phyloP scores from a whole-genome alignment of 331 rosid genomes.

The Prunus yedoensis region DNA sequence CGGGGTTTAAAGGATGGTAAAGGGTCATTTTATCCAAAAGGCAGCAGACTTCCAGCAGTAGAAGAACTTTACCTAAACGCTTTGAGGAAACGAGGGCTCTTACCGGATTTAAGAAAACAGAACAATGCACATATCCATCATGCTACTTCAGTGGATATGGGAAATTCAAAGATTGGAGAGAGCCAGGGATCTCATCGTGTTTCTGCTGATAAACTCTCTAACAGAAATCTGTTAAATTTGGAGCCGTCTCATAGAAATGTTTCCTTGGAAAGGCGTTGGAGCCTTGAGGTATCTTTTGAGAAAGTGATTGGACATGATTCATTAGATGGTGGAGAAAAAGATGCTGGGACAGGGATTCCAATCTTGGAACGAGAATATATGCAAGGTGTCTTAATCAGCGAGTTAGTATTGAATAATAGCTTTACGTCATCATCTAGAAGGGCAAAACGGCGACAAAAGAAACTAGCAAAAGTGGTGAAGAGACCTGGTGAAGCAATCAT shows the following conservation, averaged over 20 bases:
- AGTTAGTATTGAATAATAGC: conserved; percentile 68
- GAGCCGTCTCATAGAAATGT: conserved; percentile 82
- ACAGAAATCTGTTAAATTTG: conserved; percentile 67
- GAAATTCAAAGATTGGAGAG: conserved; percentile 54
- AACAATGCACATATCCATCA: conserved; percentile 79
- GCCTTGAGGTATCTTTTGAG: conserved; percentile 96
- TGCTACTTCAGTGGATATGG: conserved; percentile 72
- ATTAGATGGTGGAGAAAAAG: conserved; percentile 53
- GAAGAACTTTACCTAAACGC: conserved; percentile 93
- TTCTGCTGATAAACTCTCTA: conserved; percentile 58
- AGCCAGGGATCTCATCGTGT: conserved; percentile 55
- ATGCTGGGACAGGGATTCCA: conserved; percentile 46
- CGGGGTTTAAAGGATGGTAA: conserved; percentile 93
- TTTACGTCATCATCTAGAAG: conserved; percentile 65
- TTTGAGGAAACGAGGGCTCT: conserved; percentile 87
- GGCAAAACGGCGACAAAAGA: conserved; percentile 68
- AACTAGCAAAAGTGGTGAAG: conserved; percentile 72
- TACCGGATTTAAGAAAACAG: conserved; percentile 84
- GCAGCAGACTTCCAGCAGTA: conserved; percentile 76
- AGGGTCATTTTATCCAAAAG: conserved; percentile 89
- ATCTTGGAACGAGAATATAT: conserved; percentile 91
- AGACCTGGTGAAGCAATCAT: conserved; percentile 94
- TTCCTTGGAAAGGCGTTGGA: conserved; percentile 97
- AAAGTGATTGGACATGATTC: conserved; percentile 74
- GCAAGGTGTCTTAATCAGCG: conserved; percentile 98